A percentile compares a stretch with the other conserved stretches of the same genome.
These are phyloP conservation scores for Bipolaris bicolor DNA, from an alignment of 2,329 filamentous ascomycete genomes.

Conservation along the genomic window DNA sequence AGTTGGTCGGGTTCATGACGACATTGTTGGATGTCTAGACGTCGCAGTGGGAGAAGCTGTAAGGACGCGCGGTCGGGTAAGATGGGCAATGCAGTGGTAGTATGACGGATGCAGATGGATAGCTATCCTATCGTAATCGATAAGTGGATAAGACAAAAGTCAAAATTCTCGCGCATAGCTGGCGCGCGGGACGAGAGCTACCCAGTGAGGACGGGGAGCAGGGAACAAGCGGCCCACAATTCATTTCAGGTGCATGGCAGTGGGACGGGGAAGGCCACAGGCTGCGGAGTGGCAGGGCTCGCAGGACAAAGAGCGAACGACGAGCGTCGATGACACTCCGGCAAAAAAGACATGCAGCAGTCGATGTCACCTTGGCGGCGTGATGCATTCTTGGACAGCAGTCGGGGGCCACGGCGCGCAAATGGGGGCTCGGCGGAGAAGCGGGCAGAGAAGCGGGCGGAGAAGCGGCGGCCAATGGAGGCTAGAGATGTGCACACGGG, in stretches of 20 bases:
- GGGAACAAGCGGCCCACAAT: slow-evolving; percentile 35
- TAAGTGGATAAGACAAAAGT: slow-evolving; percentile 43
- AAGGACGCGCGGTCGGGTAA: slow-evolving; percentile 24
- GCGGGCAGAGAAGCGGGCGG: slow-evolving; percentile 26
- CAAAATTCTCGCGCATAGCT: slow-evolving; percentile 32
- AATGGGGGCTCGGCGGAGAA: slow-evolving; percentile 29
- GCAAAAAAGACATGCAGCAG: slow-evolving; percentile 11
- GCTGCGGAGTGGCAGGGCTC: slow-evolving; percentile 25
- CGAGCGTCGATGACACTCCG: slow-evolving; percentile 21
- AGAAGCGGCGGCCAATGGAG: slow-evolving; percentile 26
- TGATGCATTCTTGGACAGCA: slow-evolving; percentile 14
- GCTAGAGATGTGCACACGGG: slow-evolving; percentile 17
- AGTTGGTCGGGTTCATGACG: slow-evolving; percentile 7
- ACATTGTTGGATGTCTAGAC: slow-evolving; percentile 20
- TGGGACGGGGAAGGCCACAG: slow-evolving; percentile 29
- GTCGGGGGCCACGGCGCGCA: slow-evolving; percentile 26
- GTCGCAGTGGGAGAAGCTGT: slow-evolving; percentile 14
- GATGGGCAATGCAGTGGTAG: slow-evolving; percentile 6
- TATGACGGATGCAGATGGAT: slow-evolving; percentile 38
- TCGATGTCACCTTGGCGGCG: slow-evolving; percentile 31
- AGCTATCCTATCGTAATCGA: slow-evolving; percentile 45
- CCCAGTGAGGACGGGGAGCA: slow-evolving; percentile 28
- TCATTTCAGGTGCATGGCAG: slow-evolving; percentile 43
- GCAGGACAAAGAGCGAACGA: slow-evolving; percentile 23
- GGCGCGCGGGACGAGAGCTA: slow-evolving; percentile 28